phyloP scores from a whole-genome alignment of 116 monocot species.

The Papilionanthe hybrid region DNA sequence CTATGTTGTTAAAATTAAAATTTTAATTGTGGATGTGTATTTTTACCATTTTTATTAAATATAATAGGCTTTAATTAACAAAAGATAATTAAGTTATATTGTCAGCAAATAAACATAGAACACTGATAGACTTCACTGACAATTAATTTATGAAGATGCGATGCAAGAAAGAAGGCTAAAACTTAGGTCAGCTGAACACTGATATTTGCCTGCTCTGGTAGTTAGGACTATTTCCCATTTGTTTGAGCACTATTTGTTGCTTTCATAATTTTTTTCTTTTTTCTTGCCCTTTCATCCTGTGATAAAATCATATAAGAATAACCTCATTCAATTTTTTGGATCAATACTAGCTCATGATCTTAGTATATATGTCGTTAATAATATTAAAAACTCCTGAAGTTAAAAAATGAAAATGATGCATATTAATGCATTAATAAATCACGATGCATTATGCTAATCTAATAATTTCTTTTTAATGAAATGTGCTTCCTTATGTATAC shows the following conservation, averaged over 20 bases:
- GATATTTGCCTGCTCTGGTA: neutral
- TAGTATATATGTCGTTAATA: neutral
- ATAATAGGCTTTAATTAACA: too few species aligned
- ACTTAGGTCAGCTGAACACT: neutral
- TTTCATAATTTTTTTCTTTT: too few species aligned
- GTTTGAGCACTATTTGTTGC: too few species aligned
- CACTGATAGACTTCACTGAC: too few species aligned
- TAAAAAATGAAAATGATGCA: neutral
- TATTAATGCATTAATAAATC: neutral
- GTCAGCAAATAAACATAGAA: too few species aligned
- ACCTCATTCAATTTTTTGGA: neutral
- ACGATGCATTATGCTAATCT: neutral
- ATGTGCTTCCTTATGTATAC: neutral
- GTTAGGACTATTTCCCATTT: too few species aligned
- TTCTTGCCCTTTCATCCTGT: too few species aligned
- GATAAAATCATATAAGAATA: neutral
- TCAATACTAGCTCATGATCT: neutral
- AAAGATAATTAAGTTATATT: too few species aligned
- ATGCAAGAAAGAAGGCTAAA: neutral
- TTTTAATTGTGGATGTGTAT: too few species aligned
- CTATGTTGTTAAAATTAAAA: too few species aligned
- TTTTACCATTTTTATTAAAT: too few species aligned
- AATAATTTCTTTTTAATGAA: neutral
- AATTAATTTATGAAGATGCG: neutral
- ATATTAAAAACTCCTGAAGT: neutral